Conservation (phyloP, 73 alveolate species). For the Diophrys sp. region DNA sequence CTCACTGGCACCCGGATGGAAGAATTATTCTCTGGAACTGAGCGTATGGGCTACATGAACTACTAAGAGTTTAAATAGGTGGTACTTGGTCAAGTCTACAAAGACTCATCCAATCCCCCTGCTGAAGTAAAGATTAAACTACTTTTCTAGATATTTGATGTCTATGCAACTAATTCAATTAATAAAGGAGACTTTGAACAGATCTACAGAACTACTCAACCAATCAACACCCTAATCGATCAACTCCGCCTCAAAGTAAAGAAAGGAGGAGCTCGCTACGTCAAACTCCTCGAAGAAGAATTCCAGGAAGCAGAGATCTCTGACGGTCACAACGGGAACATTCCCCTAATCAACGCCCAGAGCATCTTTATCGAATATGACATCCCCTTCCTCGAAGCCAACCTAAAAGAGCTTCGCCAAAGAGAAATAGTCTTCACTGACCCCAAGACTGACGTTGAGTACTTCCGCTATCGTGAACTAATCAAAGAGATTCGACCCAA, state of each 20-base stretch:
- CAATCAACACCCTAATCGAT: constrained; percentile 19
- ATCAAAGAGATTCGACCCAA: constrained; percentile 23
- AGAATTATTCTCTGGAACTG: too few relatives aligned
- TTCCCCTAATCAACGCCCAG: constrained; percentile 29
- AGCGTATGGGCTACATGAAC: too few relatives aligned
- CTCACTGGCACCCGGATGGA: too few relatives aligned
- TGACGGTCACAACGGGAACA: constrained; percentile 25
- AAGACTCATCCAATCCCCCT: too few relatives aligned
- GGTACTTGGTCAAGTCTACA: too few relatives aligned
- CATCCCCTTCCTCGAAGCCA: constrained; percentile 31
- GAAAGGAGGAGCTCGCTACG: constrained; percentile 41
- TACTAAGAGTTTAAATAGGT: too few relatives aligned
- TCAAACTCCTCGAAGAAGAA: constrained; percentile 28
- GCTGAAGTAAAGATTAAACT: constrained; percentile 29
- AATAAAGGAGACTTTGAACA: constrained; percentile 18
- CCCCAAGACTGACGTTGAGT: constrained; percentile 24
- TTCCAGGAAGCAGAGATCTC: constrained; percentile 52
- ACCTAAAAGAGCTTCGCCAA: constrained; percentile 30
- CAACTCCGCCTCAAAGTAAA: constrained; percentile 18
- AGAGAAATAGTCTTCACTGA: constrained; percentile 10
- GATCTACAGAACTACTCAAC: constrained; percentile 4
- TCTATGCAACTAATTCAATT: constrained; percentile 13
- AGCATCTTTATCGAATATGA: constrained; percentile 43
- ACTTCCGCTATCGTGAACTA: constrained; percentile 14
- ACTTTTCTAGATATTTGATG: constrained; percentile 31